A percentile compares a stretch with the other conserved stretches of the same genome.
Evolutionary conservation across 176 grass and related monocot species (phyloP).

Genomic region (Oryza glumipatula): DNA sequence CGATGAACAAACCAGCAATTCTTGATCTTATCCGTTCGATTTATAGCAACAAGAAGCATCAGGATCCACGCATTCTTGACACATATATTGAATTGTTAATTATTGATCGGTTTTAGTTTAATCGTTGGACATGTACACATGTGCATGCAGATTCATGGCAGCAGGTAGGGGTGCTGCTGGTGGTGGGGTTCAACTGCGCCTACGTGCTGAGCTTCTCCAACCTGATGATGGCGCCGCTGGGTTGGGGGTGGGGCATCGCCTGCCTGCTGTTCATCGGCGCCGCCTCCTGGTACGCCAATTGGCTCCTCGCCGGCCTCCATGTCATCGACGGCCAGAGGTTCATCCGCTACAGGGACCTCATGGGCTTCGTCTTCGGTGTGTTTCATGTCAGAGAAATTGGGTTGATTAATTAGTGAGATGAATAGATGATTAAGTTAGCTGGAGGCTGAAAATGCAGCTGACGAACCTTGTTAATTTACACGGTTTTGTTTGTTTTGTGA

Average conservation of each 20-base stretch:
- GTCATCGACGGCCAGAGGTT: slow-evolving; percentile 64
- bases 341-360: slow-evolving; percentile 91
- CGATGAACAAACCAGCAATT: not conserved
- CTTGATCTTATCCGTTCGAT: not conserved
- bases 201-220: slow-evolving; percentile 97
- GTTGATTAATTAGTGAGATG: too few relatives aligned
- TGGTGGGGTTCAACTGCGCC: slow-evolving; percentile 87
- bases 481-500: not conserved
- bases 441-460: slow-evolving; percentile 8
- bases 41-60: not conserved
- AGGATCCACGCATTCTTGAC: not conserved
- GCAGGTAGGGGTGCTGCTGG: slow-evolving; percentile 75
- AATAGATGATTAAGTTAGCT: not conserved
- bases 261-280: slow-evolving; percentile 58
- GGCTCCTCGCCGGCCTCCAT: slow-evolving; percentile 79
- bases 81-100: not conserved
- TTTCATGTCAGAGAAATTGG: not conserved
- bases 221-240: slow-evolving; percentile 76
- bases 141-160: slow-evolving; percentile 70
- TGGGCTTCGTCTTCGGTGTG: slow-evolving; percentile 78
- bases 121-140: not conserved
- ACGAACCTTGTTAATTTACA: not conserved
- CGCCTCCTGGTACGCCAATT: slow-evolving; percentile 72
- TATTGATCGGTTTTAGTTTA: too few relatives aligned
- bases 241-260: slow-evolving; percentile 72